Evolutionary conservation across 208 protist genomes (phyloP), one percentile per base, ranked within the genome.

Genomic region (Phytomonas sp.): DNA sequence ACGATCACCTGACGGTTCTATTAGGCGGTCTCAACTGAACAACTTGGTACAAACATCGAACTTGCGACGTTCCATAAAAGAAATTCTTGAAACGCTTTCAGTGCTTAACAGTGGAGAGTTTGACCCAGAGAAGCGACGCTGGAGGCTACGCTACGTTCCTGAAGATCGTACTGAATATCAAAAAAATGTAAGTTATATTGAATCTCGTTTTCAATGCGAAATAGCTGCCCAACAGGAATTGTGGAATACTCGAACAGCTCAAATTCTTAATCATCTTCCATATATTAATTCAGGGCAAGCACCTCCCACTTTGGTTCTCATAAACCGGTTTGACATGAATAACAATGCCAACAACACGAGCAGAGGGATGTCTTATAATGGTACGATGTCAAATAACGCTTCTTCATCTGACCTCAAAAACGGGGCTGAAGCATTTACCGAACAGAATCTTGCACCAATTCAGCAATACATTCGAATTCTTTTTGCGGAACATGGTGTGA

Each of bases 401-500:
- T 15, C 60, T 20, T 63, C 60, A 63, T 4, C 1, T 36, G 20
- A 11, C 60, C 4, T 30, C 30, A 30, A 30, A 34, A 63, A 36
- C 9, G 31, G 2, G 23, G 15, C 60, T 7, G 60, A 30, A 17
- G 13, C 60, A n/a, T 36, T 63, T 30, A 63, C 60, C 9, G 31
- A 29, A 29, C 60, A 63, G 53, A 79, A 82, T 15, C 37, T 91
- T 6, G 75, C 75, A 2, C 81, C 85, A 0, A 89, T 94, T 59
- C 70, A 81, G 15, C 72, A 78, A 26, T 85, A 82, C 73, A 91
- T 94, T 66, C 83, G 80, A 11, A 68, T 73, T 65, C 63, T 96
- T 1, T 96, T 96, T 73, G 63, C 77, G 5, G 84, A 94, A 68
- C 78, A 93, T 63, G 88, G 88, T 36, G 91, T 96, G 28, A 56